Percentiles rank a stretch among this genome's conserved stretches.
phyloP scores from a whole-genome alignment of 345 rosid genomes.

The Dipteronia sinensis region DNA sequence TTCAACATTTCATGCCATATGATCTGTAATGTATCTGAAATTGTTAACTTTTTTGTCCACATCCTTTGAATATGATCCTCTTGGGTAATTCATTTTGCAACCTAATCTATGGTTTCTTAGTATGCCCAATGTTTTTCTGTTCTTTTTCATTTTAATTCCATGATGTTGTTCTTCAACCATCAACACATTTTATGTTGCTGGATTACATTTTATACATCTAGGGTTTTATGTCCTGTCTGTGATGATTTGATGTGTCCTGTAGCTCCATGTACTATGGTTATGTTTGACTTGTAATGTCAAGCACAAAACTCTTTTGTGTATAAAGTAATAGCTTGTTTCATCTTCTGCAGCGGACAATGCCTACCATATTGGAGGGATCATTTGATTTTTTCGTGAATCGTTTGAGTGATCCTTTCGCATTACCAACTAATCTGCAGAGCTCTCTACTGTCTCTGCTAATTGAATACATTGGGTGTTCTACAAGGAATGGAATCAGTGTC shows the following conservation, averaged over 20 bases:
- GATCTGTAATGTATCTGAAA: neutral
- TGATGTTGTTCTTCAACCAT: neutral
- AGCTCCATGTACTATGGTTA: neutral
- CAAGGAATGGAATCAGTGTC: constrained; percentile 41
- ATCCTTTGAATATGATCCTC: neutral
- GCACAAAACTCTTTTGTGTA: neutral
- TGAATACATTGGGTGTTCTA: constrained; percentile 60
- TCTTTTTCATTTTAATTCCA: neutral
- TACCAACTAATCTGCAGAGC: constrained; percentile 53
- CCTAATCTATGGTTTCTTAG: neutral
- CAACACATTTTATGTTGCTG: neutral
- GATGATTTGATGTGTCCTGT: neutral
- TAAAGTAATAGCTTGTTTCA: constrained; percentile 12
- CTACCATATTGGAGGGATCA: constrained; percentile 72
- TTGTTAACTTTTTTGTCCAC: neutral
- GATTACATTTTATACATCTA: too few relatives aligned
- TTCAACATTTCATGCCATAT: neutral
- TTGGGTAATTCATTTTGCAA: too few relatives aligned
- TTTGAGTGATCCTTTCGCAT: constrained; percentile 53
- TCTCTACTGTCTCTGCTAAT: constrained; percentile 67
- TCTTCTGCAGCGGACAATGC: constrained; percentile 65
- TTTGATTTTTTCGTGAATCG: constrained; percentile 76
- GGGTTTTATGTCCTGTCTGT: neutral
- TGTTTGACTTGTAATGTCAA: neutral
- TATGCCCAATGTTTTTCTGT: neutral